Percentiles rank a stretch among this genome's conserved stretches.
Conservation (phyloP, 345 rosid genomes). For the Camelina hispida region DNA sequence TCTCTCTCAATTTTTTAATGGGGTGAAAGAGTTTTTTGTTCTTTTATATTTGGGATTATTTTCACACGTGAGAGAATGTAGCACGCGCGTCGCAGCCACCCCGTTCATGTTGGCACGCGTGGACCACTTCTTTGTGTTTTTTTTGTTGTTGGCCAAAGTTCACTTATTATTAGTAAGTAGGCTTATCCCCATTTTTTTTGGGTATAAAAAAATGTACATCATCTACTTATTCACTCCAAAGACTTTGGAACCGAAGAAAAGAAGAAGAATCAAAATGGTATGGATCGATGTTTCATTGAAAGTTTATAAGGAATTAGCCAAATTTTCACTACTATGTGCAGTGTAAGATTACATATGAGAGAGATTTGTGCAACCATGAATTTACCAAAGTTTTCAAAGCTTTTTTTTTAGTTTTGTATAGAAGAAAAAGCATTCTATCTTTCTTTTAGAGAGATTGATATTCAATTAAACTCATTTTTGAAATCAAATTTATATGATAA, state of each 20-base stretch:
- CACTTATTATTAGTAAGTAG: too few relatives aligned
- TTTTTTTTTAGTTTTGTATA: background rate
- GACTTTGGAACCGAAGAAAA: conserved; percentile 22
- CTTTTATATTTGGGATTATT: conserved; percentile 10
- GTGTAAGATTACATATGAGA: background rate
- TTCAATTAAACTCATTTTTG: background rate
- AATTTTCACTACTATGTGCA: background rate
- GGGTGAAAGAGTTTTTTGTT: background rate
- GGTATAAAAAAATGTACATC: too few relatives aligned
- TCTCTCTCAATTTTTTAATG: background rate
- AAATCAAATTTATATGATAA: background rate
- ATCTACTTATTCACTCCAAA: background rate
- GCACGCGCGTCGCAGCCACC: conserved; percentile 56
- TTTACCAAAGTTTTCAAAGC: background rate
- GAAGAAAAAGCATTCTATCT: background rate
- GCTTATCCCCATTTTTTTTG: too few relatives aligned
- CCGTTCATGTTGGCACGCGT: conserved; percentile 59
- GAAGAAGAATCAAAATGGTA: background rate
- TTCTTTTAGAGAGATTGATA: background rate
- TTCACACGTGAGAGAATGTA: conserved; percentile 59
- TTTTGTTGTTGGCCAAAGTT: too few relatives aligned
- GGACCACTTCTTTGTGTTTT: conserved; percentile 54
- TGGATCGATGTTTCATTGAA: background rate
- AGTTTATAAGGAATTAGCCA: background rate
- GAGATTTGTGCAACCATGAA: background rate